Percentiles rank a stretch among this genome's conserved stretches.
Conservation (phyloP, 805 yeast genomes). For the Kodamaea jinghongensis region DNA sequence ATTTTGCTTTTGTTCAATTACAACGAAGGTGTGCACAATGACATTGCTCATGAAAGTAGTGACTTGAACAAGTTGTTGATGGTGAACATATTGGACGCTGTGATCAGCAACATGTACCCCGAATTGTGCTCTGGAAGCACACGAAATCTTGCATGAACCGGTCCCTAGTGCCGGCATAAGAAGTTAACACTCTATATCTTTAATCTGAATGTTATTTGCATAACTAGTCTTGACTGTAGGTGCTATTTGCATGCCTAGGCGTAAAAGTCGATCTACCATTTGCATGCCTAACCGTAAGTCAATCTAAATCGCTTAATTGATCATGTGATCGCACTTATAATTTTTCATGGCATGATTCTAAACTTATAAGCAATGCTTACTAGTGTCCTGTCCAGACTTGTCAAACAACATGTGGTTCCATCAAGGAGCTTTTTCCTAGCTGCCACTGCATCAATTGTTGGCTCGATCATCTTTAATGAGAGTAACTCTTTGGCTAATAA, state of each 20-base stretch:
- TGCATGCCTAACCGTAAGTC: too few relatives aligned
- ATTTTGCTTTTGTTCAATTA: constrained; percentile 7
- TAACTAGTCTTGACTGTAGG: too few relatives aligned
- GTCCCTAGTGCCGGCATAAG: background rate
- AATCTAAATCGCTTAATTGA: background rate
- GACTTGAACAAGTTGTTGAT: constrained; percentile 43
- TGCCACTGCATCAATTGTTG: constrained; percentile 19
- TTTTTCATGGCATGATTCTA: constrained; percentile 3
- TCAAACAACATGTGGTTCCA: constrained; percentile 1
- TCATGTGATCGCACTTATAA: background rate
- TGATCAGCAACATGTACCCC: constrained; percentile 39
- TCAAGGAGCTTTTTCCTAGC: constrained; percentile 14
- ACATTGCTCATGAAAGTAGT: constrained; percentile 11
- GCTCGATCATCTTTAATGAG: constrained; percentile 35
- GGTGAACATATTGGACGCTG: constrained; percentile 41
- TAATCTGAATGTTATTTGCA: too few relatives aligned
- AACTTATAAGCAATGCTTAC: background rate
- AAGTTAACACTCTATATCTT: too few relatives aligned
- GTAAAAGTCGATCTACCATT: too few relatives aligned
- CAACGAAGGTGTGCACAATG: constrained; percentile 7
- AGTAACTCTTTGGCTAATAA: constrained; percentile 56
- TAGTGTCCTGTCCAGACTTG: background rate
- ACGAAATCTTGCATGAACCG: background rate
- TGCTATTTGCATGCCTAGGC: too few relatives aligned
- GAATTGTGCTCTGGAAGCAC: constrained; percentile 20